A percentile compares a stretch with the other conserved stretches of the same genome.
Conservation (phyloP, 2,329 filamentous ascomycete species). For the Diplocarpon mali region DNA sequence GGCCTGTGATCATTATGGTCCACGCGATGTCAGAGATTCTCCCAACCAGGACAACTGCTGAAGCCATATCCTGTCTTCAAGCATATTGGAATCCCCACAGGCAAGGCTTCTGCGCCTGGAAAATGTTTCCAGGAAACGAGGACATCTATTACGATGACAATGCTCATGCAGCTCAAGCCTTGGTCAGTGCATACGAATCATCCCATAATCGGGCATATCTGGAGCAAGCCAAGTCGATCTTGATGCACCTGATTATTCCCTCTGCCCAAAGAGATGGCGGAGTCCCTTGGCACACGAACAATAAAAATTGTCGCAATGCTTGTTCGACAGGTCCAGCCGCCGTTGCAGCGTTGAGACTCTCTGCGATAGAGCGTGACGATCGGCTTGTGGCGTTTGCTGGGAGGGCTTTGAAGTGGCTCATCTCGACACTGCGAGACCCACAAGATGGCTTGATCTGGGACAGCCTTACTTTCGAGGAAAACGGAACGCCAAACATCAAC, state of each 20-base stretch:
- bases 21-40: slow-evolving; percentile 14
- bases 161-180: slow-evolving; percentile 13
- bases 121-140: slow-evolving; percentile 18
- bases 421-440: slow-evolving; percentile 10
- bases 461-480: slow-evolving; percentile 6
- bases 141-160: slow-evolving; percentile 20
- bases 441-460: slow-evolving; percentile 18
- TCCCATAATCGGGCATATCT: slow-evolving; percentile 8
- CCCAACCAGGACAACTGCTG: background rate
- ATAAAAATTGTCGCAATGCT: slow-evolving; percentile 11
- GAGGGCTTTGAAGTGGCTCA: slow-evolving; percentile 8
- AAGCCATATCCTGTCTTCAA: slow-evolving; percentile 7
- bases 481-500: slow-evolving; percentile 12
- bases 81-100: slow-evolving; percentile 14
- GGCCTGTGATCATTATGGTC: slow-evolving; percentile 16
- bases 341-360: slow-evolving; percentile 15
- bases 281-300: slow-evolving; percentile 16
- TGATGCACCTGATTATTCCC: slow-evolving; percentile 11
- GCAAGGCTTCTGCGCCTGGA: slow-evolving; percentile 17
- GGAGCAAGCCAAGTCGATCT: slow-evolving; percentile 10
- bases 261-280: slow-evolving; percentile 11
- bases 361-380: slow-evolving; percentile 5
- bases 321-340: slow-evolving; percentile 15
- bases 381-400: slow-evolving; percentile 8
- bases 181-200: slow-evolving; percentile 12